Base-by-base conservation (phyloP, 345 rosid genomes). In the Gossypium arboreum region DNA sequence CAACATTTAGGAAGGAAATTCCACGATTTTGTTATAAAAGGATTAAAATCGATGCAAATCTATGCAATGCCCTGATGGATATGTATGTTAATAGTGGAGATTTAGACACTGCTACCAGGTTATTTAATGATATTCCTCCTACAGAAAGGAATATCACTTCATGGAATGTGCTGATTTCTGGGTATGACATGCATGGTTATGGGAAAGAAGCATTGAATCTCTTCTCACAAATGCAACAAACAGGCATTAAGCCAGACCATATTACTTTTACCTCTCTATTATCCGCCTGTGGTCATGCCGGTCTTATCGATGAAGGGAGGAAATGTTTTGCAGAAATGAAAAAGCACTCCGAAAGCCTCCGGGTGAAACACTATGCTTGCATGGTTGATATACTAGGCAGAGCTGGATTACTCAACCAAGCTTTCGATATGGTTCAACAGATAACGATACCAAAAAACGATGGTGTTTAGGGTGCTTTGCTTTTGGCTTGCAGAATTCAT, bases 321-420 rank as follows among this genome's bases (percentile, higher is more conserved):
- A 79, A 75, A 75, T 86, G 81, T 78, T 88, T 90, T 71, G 71
- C 78, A 20, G 77, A 80, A 24, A 86, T 90, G 88, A 62, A 27
- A 45, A 80, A 77, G 73, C 73, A 81, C 45, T 79, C 80, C 10
- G 78, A 84, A 41, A 78, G 70, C 43, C 85, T 78, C 9, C 79
- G 80, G 67, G 73, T 63, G 34, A 86, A 86, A 69, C 89, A 90
- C 78, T 88, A 78, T 76, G 84, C 90, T 80, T 88, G 91, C 77
- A 80, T 88, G 89, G 90, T 85, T 24, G 92, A 88, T 76, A 82
- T 90, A 82, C 85, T 88, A 54, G 90, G 94, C 29, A 84, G 89
- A 76, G 89, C 87, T 16, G 90, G 90, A 72, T 78, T 76, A 56
- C 75, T 88, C 59, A 60, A 74, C 2, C 85, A 86, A 75, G 90